Conservation (phyloP, 257 asterid genomes). For the Nicotiana paniculata region DNA sequence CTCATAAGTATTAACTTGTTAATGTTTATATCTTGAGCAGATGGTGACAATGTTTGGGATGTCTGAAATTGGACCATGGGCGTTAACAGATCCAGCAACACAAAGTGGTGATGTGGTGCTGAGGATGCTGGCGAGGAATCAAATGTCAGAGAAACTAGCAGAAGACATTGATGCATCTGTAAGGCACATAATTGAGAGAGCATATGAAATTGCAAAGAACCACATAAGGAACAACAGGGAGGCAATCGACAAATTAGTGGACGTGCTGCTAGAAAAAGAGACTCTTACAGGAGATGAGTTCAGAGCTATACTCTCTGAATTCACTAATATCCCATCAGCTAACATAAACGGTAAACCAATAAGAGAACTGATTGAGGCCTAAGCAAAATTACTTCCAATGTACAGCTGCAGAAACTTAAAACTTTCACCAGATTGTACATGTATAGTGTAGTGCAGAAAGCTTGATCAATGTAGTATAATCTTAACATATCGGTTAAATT, state of each 20-base stretch:
- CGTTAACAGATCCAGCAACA: slow-evolving; percentile 39
- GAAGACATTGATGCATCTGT: slow-evolving; percentile 53
- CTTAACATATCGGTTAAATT: too few relatives aligned
- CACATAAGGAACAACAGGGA: slow-evolving; percentile 55
- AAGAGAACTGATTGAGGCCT: slow-evolving; percentile 46
- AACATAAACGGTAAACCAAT: slow-evolving; percentile 26
- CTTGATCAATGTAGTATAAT: not conserved
- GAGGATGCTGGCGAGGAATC: slow-evolving; percentile 66
- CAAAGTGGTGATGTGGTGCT: slow-evolving; percentile 65
- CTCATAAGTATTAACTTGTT: not conserved
- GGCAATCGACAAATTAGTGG: slow-evolving; percentile 56
- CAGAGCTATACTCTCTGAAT: slow-evolving; percentile 43
- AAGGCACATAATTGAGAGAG: slow-evolving; percentile 29
- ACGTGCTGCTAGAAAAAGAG: slow-evolving; percentile 60
- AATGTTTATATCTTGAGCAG: slow-evolving; percentile 13
- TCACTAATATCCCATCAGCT: slow-evolving; percentile 33
- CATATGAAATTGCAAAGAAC: slow-evolving; percentile 45
- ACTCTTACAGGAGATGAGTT: slow-evolving; percentile 67
- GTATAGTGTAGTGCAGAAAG: not conserved
- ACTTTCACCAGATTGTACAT: not conserved
- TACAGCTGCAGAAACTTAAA: not conserved
- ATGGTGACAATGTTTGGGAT: slow-evolving; percentile 63
- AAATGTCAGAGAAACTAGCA: slow-evolving; percentile 71
- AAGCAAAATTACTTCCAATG: not conserved
- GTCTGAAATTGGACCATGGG: slow-evolving; percentile 77